Base-by-base conservation (phyloP, 495 filamentous ascomycete genomes). In the Xylaria bambusicola region DNA sequence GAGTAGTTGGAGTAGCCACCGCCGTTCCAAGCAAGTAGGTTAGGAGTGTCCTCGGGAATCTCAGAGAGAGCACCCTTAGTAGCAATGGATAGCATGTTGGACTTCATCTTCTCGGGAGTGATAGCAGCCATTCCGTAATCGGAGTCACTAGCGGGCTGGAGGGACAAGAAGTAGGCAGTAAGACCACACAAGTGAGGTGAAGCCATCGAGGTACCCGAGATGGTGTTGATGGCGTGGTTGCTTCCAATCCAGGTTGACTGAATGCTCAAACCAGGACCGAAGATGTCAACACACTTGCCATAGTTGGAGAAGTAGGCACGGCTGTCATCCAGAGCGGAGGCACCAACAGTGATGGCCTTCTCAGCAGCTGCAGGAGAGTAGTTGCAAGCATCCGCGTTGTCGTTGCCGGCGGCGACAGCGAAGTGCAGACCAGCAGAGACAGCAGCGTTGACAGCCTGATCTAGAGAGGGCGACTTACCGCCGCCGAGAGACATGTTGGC, bases 281-380 rank as follows among this genome's bases (percentile, higher is more conserved):
- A 99, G 81, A 99, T 97, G 74, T 98, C 92, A 71, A 93, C 96
- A 84, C 95, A 99, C 84, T 92, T 93, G 73, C 95, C 95, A 77
- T 87, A 98, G 88, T 99, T 99, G 85, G 95, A 98, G 88, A 99
- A 99, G 85, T 98, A 99, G 62, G 95, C 95, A 76, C 95, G 93
- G 82, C 92, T 90, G 74, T 99, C 95, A 64, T 83, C 83, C 31
- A 99, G 83, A 58, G 90, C 96, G 18, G 92, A 96, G 61, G 95
- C 95, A 72, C 93, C 95, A 59, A 99, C 95, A 48, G 95, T 99
- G 68, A 99, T 87, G 55, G 95, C 93, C 72, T 93, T 91, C 66
- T 86, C 84, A 62, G 95, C 91, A 51, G 93, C 88, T 63, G 95
- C 95, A 27, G 95, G 95, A n/a, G 95, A 99, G 84, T 98, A 99